Percentiles rank a stretch among this genome's conserved stretches.
Evolutionary conservation across 2,329 filamentous ascomycete genomes (phyloP).

Genomic region (Bipolaris victoriae): DNA sequence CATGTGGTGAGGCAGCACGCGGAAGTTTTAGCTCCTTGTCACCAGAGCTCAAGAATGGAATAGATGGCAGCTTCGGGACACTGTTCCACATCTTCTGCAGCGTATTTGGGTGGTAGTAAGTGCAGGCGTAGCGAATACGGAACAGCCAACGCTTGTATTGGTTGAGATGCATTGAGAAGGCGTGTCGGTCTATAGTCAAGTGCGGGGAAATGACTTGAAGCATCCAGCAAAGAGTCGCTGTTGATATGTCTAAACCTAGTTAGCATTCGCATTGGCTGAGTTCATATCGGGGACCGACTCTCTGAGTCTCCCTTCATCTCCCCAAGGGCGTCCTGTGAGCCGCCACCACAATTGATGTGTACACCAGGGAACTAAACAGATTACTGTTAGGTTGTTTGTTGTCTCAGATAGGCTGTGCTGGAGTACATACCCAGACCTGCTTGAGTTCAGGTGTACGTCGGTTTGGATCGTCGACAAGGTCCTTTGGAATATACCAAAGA

Average conservation of each 20-base stretch:
- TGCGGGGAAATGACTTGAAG: conserved; percentile 58
- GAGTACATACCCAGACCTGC: conserved; percentile 55
- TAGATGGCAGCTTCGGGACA: conserved; percentile 25
- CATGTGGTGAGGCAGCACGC: conserved; percentile 37
- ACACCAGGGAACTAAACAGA: conserved; percentile 53
- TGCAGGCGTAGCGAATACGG: conserved; percentile 38
- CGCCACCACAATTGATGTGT: conserved; percentile 60
- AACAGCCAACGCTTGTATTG: conserved; percentile 48
- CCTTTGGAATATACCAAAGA: conserved; percentile 55
- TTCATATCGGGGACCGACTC: conserved; percentile 25
- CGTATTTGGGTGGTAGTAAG: conserved; percentile 34
- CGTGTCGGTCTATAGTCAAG: conserved; percentile 54
- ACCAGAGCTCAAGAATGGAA: conserved; percentile 32
- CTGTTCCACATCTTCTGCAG: conserved; percentile 19
- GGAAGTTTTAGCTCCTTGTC: conserved; percentile 29
- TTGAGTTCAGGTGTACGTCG: conserved; percentile 47
- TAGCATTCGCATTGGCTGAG: background rate
- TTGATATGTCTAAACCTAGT: conserved; percentile 46
- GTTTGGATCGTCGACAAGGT: conserved; percentile 32
- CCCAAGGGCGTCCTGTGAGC: conserved; percentile 41
- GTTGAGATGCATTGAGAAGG: conserved; percentile 50
- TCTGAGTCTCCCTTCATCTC: conserved; percentile 45
- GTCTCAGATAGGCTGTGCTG: background rate
- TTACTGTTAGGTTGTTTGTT: background rate
- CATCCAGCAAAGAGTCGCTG: conserved; percentile 63